Evolutionary conservation across 2,329 filamentous ascomycete genomes (phyloP), one percentile per base, ranked within the genome.

Genomic region (Apiospora koreana): DNA sequence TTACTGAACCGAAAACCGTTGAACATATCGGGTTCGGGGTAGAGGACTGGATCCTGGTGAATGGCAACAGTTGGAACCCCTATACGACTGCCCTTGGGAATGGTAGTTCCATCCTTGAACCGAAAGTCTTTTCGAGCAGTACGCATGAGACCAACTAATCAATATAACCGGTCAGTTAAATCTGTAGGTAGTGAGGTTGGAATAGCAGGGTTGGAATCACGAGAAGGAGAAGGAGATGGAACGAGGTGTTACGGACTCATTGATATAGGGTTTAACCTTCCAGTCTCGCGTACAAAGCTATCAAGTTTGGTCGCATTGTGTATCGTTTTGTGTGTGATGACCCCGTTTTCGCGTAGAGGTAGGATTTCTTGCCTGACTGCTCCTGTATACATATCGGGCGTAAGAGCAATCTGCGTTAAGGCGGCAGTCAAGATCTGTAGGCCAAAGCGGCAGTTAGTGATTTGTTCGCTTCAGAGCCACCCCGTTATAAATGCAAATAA

Each of bases 1-100:
- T 28, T 42, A 43, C 50, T 54, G 14, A 71, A 71, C 10, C 69
- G 67, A 21, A 69, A 71, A 1, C 66, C 66, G 31, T 71, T 67
- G 18, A 71, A 68, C 25, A 8, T 43, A 14, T 54, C 50, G 16
- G 69, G 58, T 4, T 54, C 50, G 18, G 67, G 42, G 31, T 68
- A 71, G 7, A 68, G 10, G 7, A 23, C 8, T 31, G 42, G n/a
- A 28, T 71, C 67, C 10, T 69, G 48, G 41, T 71, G 69, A 5
- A 71, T 68, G 16, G 45, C 65, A n/a, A 50, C 54, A 18, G 67
- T 65, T 5, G 69, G 69, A n/a, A 71, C 67, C 2, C 67, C 66
- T 4, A 71, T 28, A 18, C 67, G 42, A 14, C 54, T 69, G 6
- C 69, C 69, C 8, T 67, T 68, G 5, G 69, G 69, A 4, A 71